Conservation (phyloP, 306 rosid species). For the Cajanus cajan region DNA sequence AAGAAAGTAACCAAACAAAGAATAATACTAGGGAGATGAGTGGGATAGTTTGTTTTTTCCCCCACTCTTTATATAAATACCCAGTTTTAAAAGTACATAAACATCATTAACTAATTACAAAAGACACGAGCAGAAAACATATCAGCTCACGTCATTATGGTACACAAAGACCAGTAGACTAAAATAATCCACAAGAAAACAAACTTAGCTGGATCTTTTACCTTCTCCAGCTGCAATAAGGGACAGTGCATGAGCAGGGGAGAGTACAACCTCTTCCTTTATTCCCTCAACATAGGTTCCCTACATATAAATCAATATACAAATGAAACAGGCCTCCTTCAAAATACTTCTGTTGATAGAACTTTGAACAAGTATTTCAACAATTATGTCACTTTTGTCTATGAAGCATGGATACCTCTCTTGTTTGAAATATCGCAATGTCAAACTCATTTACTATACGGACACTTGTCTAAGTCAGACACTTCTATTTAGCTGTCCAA, state of each 20-base stretch:
- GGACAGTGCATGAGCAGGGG: slow-evolving; percentile 99
- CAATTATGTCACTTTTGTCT: not conserved
- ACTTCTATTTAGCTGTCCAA: too few relatives aligned
- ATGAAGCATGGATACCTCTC: too few relatives aligned
- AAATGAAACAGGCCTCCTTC: slow-evolving; percentile 20
- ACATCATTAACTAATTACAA: slow-evolving; percentile 21
- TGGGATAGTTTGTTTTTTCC: not conserved
- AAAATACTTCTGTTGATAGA: slow-evolving; percentile 20
- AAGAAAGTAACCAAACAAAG: slow-evolving; percentile 2
- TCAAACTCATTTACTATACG: too few relatives aligned
- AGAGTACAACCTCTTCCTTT: slow-evolving; percentile 96
- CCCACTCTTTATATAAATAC: not conserved
- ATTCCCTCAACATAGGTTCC: slow-evolving; percentile 97
- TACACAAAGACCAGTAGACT: slow-evolving; percentile 19
- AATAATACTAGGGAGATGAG: not conserved
- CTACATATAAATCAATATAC: slow-evolving; percentile 50
- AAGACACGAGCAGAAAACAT: not conserved
- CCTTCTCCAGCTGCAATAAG: slow-evolving; percentile 99
- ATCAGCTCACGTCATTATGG: slow-evolving; percentile 4
- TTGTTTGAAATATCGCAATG: too few relatives aligned
- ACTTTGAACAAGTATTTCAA: slow-evolving; percentile 8
- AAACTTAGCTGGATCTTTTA: slow-evolving; percentile 34
- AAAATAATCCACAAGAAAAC: slow-evolving; percentile 15
- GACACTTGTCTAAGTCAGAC: too few relatives aligned
- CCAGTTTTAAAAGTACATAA: slow-evolving; percentile 2